Evolutionary conservation across 2,329 filamentous ascomycete genomes (phyloP), one percentile per base, ranked within the genome.

Genomic region (Fusarium sp.): DNA sequence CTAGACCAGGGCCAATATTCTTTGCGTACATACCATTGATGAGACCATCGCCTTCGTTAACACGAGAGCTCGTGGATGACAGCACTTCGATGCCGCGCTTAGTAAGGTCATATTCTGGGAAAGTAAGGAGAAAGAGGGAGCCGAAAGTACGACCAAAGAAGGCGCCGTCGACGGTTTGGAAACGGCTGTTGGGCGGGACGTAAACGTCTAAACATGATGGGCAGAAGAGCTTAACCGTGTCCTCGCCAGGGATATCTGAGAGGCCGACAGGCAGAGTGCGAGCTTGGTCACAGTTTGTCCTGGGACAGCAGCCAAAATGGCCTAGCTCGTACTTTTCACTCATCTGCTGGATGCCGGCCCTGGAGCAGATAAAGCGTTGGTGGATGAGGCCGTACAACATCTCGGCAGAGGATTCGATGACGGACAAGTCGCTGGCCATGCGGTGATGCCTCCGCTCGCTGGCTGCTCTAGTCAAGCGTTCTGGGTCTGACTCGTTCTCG

Each of bases 111-210:
- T 98, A 93, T 81, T 99, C 96, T 41, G 96, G 96, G 83, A 98
- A 99, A 44, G 96, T 99, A 87, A 99, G 96, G 82, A 99, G 94
- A 86, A 99, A 99, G 68, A 99, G 90, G 51, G 95, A 95, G 70
- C 95, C 95, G 82, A 99, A 99, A 0, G 96, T 99, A 61, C 96
- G 96, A 54, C 96, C 96, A 80, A 99, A 99, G 86, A 98, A 99
- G 52, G 96, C 96, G 60, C 96, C 96, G 77, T 99, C 96, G 39
- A 99, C 96, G 6, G 94, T 96, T 83, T 98, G 96, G 82, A 98
- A 99, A 26, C 96, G 91, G 79, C 94, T 98, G 86, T 98, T 99
- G 45, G 96, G 96, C 7, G 96, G 96, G 1, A 96, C 96, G 83
- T 98, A 99, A 79, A 98, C 94, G 81, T 99, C 96, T 75, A 98